phyloP scores from a whole-genome alignment of 2,329 filamentous ascomycete genomes.

The Aureobasidium pullulans region DNA sequence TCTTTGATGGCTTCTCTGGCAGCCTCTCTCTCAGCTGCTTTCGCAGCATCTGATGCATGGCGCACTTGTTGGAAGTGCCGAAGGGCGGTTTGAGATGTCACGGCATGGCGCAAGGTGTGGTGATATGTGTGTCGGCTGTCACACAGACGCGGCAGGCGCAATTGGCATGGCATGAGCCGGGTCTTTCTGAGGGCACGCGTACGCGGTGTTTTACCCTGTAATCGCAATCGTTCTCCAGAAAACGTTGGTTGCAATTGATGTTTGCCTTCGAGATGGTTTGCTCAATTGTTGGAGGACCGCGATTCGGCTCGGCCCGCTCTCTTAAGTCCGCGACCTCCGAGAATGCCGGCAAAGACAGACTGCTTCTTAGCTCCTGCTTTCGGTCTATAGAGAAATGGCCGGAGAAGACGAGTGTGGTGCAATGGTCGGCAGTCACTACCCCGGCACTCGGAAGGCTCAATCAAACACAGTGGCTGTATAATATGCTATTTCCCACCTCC shows the following conservation, averaged over 20 bases:
- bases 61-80: not conserved
- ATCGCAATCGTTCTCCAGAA: not conserved
- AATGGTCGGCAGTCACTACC: not conserved
- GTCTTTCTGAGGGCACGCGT: not conserved
- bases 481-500: too few species aligned
- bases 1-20: not conserved
- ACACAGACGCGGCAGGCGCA: slow-evolving; percentile 2
- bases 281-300: not conserved
- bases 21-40: too few species aligned
- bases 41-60: not conserved
- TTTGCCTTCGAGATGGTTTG: slow-evolving; percentile 7
- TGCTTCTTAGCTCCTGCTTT: not conserved
- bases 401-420: too few species aligned
- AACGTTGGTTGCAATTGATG: not conserved
- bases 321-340: not conserved
- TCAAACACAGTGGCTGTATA: too few species aligned
- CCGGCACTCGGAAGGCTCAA: not conserved
- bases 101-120: not conserved
- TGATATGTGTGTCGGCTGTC: not conserved
- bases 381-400: not conserved
- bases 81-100: not conserved
- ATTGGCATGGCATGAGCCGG: slow-evolving; percentile 11
- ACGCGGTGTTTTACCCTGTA: not conserved
- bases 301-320: slow-evolving; percentile 1
- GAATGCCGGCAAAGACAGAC: not conserved